phyloP scores from a whole-genome alignment of 1,284 basidiomycete species.

The Termitomyces sp. region DNA sequence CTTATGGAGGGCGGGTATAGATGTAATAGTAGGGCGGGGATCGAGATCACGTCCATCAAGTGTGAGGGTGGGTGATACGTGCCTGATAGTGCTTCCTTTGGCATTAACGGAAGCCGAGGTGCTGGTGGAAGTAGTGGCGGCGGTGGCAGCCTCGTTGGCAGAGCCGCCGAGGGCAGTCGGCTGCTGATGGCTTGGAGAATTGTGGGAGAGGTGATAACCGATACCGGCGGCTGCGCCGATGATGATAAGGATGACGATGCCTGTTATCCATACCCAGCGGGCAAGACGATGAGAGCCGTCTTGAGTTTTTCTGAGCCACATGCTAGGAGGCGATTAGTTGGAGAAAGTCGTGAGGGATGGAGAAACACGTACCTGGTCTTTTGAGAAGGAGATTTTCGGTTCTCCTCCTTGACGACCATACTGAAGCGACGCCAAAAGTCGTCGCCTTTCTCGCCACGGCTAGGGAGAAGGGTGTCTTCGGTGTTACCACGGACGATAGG shows the following conservation, averaged over 20 bases:
- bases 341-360: background rate
- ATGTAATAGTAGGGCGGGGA: conserved; percentile 2
- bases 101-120: conserved; percentile 1
- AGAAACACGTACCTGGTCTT: conserved; percentile 23
- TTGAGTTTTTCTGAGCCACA: conserved; percentile 65
- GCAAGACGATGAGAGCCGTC: conserved; percentile 46
- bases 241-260: conserved; percentile 53
- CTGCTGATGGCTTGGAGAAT: conserved; percentile 38
- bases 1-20: conserved; percentile 7
- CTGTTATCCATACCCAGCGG: conserved; percentile 67
- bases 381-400: conserved; percentile 32
- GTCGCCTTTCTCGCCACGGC: conserved; percentile 65
- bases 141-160: conserved; percentile 41
- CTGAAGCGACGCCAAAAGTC: conserved; percentile 83
- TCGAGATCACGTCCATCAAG: conserved; percentile 24
- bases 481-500: conserved; percentile 63
- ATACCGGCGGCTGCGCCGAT: conserved; percentile 52
- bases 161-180: conserved; percentile 66
- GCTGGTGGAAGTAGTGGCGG: conserved; percentile 8
- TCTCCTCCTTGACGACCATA: conserved; percentile 71
- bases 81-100: conserved; percentile 16
- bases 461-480: conserved; percentile 64
- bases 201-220: conserved; percentile 56
- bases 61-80: conserved; percentile 35
- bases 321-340: conserved; percentile 21